Base-by-base conservation (phyloP, 2,329 filamentous ascomycete species). In the Bipolaris victoriae region DNA sequence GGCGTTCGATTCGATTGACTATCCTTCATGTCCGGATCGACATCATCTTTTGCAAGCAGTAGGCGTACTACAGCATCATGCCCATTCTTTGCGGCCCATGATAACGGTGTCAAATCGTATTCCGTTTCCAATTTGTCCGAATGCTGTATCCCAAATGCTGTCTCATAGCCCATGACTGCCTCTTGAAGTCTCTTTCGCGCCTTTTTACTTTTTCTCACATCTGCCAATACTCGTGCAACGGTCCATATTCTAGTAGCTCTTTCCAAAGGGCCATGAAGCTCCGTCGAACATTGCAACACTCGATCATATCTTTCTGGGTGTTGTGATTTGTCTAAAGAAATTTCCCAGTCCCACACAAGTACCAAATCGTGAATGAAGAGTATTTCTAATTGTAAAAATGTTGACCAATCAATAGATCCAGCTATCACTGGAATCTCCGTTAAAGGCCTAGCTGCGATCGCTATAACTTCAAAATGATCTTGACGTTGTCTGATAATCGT, bases 401-500 rank as follows among this genome's bases (percentile, higher is more conserved):
- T 16, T 9, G 1, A 5, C 36, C 36, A 5, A 1, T 37, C 3
- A n/a, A 37, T 9, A 37, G 18, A 2, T 37, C n/a, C 7, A 37
- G 18, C 36, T 3, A 7, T 3, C n/a, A 37, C n/a, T 37, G 7
- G 13, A 16, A 9, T 5, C 7, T 37, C 18, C 7, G 18, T n/a
- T 16, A n/a, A 1, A 16, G n/a, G 36, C n/a, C 36, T 37, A 37
- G n/a, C 7, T 37, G 5, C n/a, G 18, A 37, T 37, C 3, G 7
- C 7, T 18, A 37, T 16, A 18, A 37, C n/a, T 13, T 37, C 36
- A 9, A 43, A 62, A 33, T 49, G 33, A 24, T 54, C 53, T 16
- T 13, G 29, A 29, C n/a, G 20, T 48, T 55, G 45, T 24, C 22
- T 5, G 36, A 65, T 53, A 22, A 65, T 65, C 24, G 51, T 54